Percentiles rank a stretch among this genome's conserved stretches.
Conservation (phyloP, 805 yeast genomes). For the Lipomyces lipofer region DNA sequence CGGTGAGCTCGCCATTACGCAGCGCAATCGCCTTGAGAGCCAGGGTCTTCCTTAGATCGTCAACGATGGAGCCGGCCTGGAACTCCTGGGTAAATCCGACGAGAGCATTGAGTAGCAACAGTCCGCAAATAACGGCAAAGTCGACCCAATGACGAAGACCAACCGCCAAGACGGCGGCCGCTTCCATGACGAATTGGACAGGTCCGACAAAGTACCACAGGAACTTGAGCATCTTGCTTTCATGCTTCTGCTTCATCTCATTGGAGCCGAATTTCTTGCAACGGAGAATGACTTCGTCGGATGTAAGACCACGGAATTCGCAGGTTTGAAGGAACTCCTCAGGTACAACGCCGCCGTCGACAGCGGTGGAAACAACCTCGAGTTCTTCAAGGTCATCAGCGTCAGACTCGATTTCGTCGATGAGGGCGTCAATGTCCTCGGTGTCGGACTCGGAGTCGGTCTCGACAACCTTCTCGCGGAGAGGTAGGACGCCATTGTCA, state of each 20-base stretch:
- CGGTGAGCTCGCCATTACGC: slow-evolving; percentile 74
- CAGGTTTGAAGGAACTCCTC: slow-evolving; percentile 82
- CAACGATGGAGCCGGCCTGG: slow-evolving; percentile 97
- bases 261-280: slow-evolving; percentile 87
- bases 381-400: slow-evolving; percentile 47
- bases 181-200: slow-evolving; percentile 94
- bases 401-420: slow-evolving; percentile 67
- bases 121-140: slow-evolving; percentile 92
- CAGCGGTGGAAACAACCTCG: slow-evolving; percentile 46
- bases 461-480: slow-evolving; percentile 41
- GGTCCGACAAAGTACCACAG: slow-evolving; percentile 89
- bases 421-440: slow-evolving; percentile 57
- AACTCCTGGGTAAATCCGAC: slow-evolving; percentile 96
- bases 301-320: slow-evolving; percentile 69
- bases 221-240: slow-evolving; percentile 74
- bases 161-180: slow-evolving; percentile 91
- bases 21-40: slow-evolving; percentile 84
- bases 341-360: slow-evolving; percentile 71
- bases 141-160: slow-evolving; percentile 98
- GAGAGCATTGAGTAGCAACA: slow-evolving; percentile 78
- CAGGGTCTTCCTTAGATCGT: slow-evolving; percentile 88
- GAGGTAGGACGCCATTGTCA: slow-evolving; percentile 27
- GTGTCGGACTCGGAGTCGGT: slow-evolving; percentile 60
- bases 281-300: slow-evolving; percentile 75
- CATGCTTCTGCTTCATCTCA: slow-evolving; percentile 86